Conservation (phyloP, 306 rosid species). For the Alnus rubra region DNA sequence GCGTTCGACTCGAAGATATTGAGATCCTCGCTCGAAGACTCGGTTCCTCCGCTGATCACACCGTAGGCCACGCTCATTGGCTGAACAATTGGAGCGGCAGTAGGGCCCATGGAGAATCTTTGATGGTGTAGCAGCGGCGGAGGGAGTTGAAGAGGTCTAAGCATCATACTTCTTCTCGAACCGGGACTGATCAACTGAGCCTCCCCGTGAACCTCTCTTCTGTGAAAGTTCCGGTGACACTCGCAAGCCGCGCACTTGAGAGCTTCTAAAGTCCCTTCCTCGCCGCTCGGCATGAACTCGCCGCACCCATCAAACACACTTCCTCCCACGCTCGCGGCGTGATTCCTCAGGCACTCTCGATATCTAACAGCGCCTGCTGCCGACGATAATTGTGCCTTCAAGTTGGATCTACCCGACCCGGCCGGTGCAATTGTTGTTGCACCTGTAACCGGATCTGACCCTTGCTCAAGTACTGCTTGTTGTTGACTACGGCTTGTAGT, state of each 20-base stretch:
- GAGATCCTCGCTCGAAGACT: constrained; percentile 57
- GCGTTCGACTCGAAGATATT: constrained; percentile 28
- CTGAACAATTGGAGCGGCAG: constrained; percentile 37
- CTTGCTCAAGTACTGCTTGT: neutral
- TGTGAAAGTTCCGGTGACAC: constrained; percentile 32
- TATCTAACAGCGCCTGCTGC: constrained; percentile 19
- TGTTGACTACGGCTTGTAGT: neutral
- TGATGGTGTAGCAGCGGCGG: constrained; percentile 40
- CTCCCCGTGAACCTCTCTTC: constrained; percentile 1
- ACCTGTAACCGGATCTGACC: neutral
- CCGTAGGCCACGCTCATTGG: constrained; percentile 58
- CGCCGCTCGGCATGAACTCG: constrained; percentile 26
- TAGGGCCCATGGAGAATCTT: constrained; percentile 38
- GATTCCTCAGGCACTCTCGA: constrained; percentile 34
- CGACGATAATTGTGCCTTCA: neutral
- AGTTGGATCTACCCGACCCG: constrained; percentile 18
- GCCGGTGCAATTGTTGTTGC: constrained; percentile 5
- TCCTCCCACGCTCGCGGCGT: constrained; percentile 23
- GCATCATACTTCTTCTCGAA: constrained; percentile 38
- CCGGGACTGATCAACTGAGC: neutral
- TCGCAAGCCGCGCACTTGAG: constrained; percentile 31
- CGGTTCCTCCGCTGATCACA: constrained; percentile 30
- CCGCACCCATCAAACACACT: constrained; percentile 31
- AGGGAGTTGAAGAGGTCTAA: constrained; percentile 50
- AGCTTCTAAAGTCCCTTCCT: neutral